These are phyloP conservation scores for Plectosphaerella cucumerina DNA, from an alignment of 2,329 filamentous ascomycete genomes.

Conservation along the genomic window DNA sequence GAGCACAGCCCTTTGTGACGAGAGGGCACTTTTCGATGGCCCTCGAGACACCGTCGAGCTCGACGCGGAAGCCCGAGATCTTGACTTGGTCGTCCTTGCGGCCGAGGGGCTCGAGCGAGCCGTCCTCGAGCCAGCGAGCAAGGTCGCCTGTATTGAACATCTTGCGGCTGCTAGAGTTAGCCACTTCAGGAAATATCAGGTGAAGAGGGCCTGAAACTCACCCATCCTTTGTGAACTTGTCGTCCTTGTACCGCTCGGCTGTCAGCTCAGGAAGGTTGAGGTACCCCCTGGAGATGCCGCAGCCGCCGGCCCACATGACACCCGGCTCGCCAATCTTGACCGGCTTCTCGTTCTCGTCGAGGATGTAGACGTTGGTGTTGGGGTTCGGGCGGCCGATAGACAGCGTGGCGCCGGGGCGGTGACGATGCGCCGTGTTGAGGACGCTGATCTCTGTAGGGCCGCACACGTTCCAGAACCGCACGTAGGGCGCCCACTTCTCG, in stretches of 20 bases:
- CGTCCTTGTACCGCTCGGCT: slow-evolving; percentile 40
- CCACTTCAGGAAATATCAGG: background rate
- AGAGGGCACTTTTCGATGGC: slow-evolving; percentile 40
- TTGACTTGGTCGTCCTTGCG: slow-evolving; percentile 60
- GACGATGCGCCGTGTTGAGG: slow-evolving; percentile 40
- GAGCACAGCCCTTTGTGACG: slow-evolving; percentile 41
- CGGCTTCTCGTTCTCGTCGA: slow-evolving; percentile 38
- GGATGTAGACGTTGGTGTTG: slow-evolving; percentile 52
- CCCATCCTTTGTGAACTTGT: slow-evolving; percentile 49
- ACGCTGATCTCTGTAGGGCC: slow-evolving; percentile 58
- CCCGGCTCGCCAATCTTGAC: slow-evolving; percentile 44
- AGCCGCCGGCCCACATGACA: slow-evolving; percentile 53
- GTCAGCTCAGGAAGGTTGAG: slow-evolving; percentile 49
- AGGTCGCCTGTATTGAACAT: slow-evolving; percentile 62
- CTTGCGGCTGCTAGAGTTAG: slow-evolving; percentile 24
- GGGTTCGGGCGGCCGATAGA: slow-evolving; percentile 53
- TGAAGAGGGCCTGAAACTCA: slow-evolving; percentile 20
- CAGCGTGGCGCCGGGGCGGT: slow-evolving; percentile 32
- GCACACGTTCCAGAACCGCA: slow-evolving; percentile 51
- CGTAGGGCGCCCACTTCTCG: slow-evolving; percentile 48
- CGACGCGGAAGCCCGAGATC: slow-evolving; percentile 53
- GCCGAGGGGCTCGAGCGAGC: slow-evolving; percentile 50
- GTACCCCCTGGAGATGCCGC: slow-evolving; percentile 52
- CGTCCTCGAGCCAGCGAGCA: slow-evolving; percentile 48
- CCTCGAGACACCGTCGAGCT: slow-evolving; percentile 54